phyloP scores from a whole-genome alignment of 78 protist species.

The Creolimax fragrantissima region DNA sequence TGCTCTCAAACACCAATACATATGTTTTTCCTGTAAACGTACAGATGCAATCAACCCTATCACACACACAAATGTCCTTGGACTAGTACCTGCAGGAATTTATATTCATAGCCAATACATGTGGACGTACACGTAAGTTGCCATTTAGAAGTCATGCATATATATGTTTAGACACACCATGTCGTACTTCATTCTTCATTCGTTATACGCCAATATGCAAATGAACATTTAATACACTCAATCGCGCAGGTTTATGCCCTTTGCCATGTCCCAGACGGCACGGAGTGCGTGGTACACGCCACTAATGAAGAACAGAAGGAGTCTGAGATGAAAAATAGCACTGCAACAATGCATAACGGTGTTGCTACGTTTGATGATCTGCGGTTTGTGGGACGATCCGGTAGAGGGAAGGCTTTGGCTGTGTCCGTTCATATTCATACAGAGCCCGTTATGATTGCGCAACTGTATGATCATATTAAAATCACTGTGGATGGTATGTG shows the following conservation, averaged over 20 bases:
- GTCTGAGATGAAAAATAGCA: background rate
- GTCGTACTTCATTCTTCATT: no score
- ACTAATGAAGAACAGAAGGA: background rate
- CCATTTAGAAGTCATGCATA: no score
- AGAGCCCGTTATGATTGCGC: background rate
- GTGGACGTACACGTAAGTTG: no score
- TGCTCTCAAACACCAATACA: no score
- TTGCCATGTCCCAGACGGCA: background rate
- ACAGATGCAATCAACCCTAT: no score
- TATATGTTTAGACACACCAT: no score
- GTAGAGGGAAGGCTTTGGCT: background rate
- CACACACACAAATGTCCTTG: no score
- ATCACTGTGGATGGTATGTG: slow-evolving; percentile 4
- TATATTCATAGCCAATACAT: no score
- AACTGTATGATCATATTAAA: background rate
- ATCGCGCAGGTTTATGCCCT: background rate
- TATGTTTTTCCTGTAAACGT: no score
- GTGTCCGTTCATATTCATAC: background rate
- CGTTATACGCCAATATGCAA: no score
- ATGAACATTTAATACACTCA: no score
- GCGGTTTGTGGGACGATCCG: slow-evolving; percentile 9
- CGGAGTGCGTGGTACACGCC: background rate
- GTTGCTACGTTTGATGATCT: slow-evolving; percentile 1
- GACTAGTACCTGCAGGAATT: no score
- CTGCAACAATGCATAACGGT: background rate